These are phyloP conservation scores for Petunia secreta DNA, from an alignment of 257 asterid genomes.

Conservation along the genomic window DNA sequence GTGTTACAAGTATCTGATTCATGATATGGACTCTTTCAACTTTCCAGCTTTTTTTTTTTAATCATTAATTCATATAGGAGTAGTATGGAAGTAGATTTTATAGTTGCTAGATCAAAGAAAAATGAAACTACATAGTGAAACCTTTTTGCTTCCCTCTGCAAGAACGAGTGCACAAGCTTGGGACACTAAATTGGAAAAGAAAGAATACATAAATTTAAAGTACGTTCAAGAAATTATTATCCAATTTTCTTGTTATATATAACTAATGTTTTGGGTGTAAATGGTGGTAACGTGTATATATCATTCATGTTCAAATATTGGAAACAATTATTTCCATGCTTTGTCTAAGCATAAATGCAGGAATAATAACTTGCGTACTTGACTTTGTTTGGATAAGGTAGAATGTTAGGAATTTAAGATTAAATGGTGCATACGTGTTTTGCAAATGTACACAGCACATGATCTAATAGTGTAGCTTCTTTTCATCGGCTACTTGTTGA, in stretches of 20 bases:
- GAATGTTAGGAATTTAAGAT: not conserved
- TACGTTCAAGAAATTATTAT: not conserved
- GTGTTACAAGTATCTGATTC: not conserved
- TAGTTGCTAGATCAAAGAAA: not conserved
- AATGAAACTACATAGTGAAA: not conserved
- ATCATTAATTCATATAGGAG: not conserved
- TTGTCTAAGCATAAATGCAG: not conserved
- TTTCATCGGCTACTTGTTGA: not conserved
- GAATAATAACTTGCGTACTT: not conserved
- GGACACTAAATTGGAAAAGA: not conserved
- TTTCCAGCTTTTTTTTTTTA: not conserved
- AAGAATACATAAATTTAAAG: not conserved
- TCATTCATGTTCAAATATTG: constrained; percentile 11
- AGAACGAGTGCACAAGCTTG: not conserved
- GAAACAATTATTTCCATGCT: constrained; percentile 3
- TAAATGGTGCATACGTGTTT: not conserved
- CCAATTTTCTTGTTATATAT: not conserved
- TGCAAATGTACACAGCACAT: not conserved
- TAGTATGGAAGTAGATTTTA: not conserved
- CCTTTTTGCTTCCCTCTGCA: not conserved
- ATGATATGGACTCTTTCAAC: constrained; percentile 5
- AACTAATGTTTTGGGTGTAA: constrained; percentile 17
- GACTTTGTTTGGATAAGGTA: not conserved
- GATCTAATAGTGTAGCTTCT: constrained; percentile 1
- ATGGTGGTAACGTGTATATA: not conserved